Conservation (phyloP, 2,329 filamentous ascomycete genomes). For the Fusarium staphyleae region DNA sequence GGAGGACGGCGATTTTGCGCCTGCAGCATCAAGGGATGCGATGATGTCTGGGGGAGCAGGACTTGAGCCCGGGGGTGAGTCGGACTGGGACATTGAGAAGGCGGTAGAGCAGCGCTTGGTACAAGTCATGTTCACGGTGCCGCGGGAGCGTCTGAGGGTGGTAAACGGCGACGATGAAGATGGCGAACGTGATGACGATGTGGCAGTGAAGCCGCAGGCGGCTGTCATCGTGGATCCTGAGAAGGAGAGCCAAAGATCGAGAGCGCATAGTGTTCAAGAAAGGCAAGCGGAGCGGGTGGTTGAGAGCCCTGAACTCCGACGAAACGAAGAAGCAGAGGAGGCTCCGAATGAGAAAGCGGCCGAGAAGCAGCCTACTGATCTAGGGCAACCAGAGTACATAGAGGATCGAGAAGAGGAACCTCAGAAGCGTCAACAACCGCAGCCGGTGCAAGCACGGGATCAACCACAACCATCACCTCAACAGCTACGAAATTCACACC, state of each 20-base stretch:
- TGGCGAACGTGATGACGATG: constrained; percentile 42
- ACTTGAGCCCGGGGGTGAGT: constrained; percentile 54
- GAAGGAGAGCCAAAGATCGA: constrained; percentile 33
- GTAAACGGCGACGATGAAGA: constrained; percentile 75
- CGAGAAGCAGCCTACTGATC: constrained; percentile 19
- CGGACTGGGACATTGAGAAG: constrained; percentile 80
- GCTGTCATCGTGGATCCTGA: constrained; percentile 54
- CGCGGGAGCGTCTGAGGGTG: constrained; percentile 84
- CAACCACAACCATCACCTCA: constrained; percentile 8
- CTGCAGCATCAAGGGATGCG: constrained; percentile 8
- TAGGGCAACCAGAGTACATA: neutral
- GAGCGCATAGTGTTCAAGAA: constrained; percentile 17
- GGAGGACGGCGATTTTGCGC: constrained; percentile 47
- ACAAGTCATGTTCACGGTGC: constrained; percentile 92
- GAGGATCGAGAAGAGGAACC: constrained; percentile 1
- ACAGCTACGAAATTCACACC: constrained; percentile 21
- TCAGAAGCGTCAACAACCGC: constrained; percentile 6
- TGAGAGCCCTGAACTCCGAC: neutral
- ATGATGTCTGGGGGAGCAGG: constrained; percentile 43
- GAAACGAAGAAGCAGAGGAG: constrained; percentile 4
- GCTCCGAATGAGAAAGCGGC: constrained; percentile 10
- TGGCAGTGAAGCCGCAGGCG: constrained; percentile 40
- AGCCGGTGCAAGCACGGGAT: constrained; percentile 1
- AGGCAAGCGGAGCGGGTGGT: constrained; percentile 10
- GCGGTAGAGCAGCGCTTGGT: constrained; percentile 75